Evolutionary conservation across 441 rosid genomes (phyloP).

Genomic region (Flueggea neowawraea): DNA sequence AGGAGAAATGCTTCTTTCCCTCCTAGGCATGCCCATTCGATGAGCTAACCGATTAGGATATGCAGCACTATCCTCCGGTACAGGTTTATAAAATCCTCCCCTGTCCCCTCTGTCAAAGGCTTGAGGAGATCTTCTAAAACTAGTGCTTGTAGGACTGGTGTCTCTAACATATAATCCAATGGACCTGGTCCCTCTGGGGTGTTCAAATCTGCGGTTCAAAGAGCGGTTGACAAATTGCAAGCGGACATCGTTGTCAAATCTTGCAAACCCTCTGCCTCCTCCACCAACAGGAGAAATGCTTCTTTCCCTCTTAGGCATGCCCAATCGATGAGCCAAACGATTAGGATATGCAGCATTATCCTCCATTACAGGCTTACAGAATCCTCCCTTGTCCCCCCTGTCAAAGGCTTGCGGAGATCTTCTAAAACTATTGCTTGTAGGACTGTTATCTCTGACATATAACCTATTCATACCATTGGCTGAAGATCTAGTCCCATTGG

Average conservation of each 20-base stretch:
- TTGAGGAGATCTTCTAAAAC: conserved; percentile 33
- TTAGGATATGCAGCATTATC: conserved; percentile 22
- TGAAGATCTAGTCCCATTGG: conserved; percentile 28
- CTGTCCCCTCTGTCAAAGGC: conserved; percentile 19
- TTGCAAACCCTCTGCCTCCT: conserved; percentile 21
- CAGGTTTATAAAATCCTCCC: conserved; percentile 30
- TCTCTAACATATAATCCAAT: conserved; percentile 28
- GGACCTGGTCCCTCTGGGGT: conserved; percentile 21
- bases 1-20: conserved; percentile 48
- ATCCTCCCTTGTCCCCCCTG: background rate
- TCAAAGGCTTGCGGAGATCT: conserved; percentile 18
- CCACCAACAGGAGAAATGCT: conserved; percentile 35
- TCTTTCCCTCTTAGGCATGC: conserved; percentile 36
- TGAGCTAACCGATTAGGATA: conserved; percentile 25
- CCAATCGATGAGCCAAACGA: conserved; percentile 21
- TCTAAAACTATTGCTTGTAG: conserved; percentile 35
- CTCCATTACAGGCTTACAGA: background rate
- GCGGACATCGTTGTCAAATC: conserved; percentile 27
- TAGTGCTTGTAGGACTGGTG: conserved; percentile 30
- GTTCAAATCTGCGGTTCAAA: conserved; percentile 28
- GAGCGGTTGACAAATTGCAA: conserved; percentile 29
- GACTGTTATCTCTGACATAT: conserved; percentile 31
- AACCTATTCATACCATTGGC: conserved; percentile 19
- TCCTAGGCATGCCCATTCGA: conserved; percentile 21
- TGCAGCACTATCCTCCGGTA: conserved; percentile 21